Conservation (phyloP, 306 rosid species). For the Cucumis melo region DNA sequence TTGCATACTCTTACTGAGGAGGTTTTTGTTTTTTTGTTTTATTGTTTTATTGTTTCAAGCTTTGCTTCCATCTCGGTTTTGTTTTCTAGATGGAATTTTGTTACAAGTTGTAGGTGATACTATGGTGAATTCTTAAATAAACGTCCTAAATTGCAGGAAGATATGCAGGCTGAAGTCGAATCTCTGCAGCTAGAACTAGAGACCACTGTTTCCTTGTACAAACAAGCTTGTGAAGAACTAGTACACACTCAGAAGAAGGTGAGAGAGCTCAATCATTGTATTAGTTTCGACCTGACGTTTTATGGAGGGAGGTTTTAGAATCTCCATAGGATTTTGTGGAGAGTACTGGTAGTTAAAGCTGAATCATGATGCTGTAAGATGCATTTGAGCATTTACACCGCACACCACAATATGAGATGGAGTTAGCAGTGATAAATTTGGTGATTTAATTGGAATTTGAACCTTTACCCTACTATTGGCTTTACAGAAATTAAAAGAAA, state of each 20-base stretch:
- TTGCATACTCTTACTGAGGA: conserved; percentile 32
- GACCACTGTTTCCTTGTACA: conserved; percentile 60
- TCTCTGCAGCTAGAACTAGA: conserved; percentile 60
- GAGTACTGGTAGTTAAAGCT: not conserved
- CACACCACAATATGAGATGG: not conserved
- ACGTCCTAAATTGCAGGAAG: conserved; percentile 25
- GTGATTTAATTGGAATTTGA: not conserved
- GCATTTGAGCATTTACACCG: not conserved
- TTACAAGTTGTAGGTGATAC: not conserved
- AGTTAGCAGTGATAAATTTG: not conserved
- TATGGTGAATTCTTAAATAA: conserved; percentile 9
- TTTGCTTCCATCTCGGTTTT: not conserved
- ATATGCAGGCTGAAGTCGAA: conserved; percentile 40
- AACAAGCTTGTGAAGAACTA: conserved; percentile 62
- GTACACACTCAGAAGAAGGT: conserved; percentile 67
- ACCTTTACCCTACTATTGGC: not conserved
- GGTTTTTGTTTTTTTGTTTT: conserved; percentile 21
- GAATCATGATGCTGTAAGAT: not conserved
- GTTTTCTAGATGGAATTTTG: not conserved
- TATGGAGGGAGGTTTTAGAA: not conserved
- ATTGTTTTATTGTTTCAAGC: not conserved
- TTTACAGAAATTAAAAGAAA: not conserved
- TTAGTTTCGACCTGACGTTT: not conserved
- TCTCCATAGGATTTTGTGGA: too few relatives aligned
- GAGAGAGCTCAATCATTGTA: conserved; percentile 17